Base-by-base conservation (phyloP, 2,329 filamentous ascomycete genomes). In the Ophiostoma ulmi region DNA sequence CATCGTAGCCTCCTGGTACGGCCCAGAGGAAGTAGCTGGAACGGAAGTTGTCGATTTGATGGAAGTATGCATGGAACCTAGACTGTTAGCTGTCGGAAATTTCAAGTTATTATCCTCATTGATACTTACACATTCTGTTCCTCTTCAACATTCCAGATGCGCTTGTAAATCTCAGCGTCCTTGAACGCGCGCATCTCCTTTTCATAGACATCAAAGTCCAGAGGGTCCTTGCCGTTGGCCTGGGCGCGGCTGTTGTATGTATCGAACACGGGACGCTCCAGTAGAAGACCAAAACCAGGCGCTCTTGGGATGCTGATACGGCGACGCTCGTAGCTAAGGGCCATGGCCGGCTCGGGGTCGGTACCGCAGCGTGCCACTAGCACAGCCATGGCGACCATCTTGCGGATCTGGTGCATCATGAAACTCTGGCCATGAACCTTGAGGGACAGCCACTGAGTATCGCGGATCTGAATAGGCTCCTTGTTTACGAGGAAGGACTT, bases 371-470 rank as follows among this genome's bases (percentile, higher is more conserved):
- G 90, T 7, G 96, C 90, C 6, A 94, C 84, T 72, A 99, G 84
- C 44, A 92, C 88, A 10, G 89, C 92, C 90, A 99, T 93, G 71
- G 92, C 93, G 20, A 99, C 92, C 95, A 99, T 98, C 81, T 98
- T 99, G 77, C 95, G 90, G 80, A 99, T 99, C 82, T 99, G 95
- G 80, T 99, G 95, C 95, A 99, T 99, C 95, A 99, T 99, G 85
- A 99, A 99, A 77, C 91, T 94, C 80, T 99, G 95, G 0, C 95
- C 95, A 80, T 99, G 95, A 35, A 99, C 94, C 79, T 97, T 97
- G 75, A 98, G 84, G 63, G 91, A 95, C 5, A 99, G 84, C 95
- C 95, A 99, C 82, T 99, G 91, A 1, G 93, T 97, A 77, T 94
- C 89, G 79, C 92, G 88, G 80, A 97, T 96, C 77, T 93, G 88